Percentiles rank a stretch among this genome's conserved stretches.
Evolutionary conservation across 140 eudicot species (phyloP).

Genomic region (Cichorium intybus): DNA sequence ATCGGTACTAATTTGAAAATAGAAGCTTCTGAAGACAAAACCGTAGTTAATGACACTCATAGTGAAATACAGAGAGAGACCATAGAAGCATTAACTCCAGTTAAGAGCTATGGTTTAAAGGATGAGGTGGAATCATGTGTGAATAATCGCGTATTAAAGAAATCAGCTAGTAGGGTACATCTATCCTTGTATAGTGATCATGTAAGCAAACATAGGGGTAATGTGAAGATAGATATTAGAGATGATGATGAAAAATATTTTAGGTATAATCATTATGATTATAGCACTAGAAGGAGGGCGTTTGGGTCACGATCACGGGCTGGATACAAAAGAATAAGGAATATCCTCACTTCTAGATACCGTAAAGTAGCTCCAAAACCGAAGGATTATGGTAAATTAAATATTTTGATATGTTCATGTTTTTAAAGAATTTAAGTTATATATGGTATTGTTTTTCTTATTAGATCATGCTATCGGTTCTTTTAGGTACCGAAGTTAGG

Average conservation of each 20-base stretch:
- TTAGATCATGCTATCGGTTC: constrained; percentile 3
- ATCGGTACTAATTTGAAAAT: constrained; percentile 27
- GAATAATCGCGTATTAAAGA: constrained; percentile 46
- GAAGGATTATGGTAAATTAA: constrained; percentile 66
- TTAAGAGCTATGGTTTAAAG: constrained; percentile 42
- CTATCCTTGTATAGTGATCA: constrained; percentile 54
- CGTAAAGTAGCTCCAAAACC: constrained; percentile 64
- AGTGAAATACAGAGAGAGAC: constrained; percentile 25
- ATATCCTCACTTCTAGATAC: constrained; percentile 68
- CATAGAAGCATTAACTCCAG: constrained; percentile 34
- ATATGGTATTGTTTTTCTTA: background rate
- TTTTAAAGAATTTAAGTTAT: background rate
- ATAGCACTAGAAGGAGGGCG: constrained; percentile 52
- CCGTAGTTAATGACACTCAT: constrained; percentile 21
- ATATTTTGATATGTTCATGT: background rate
- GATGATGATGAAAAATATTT: constrained; percentile 92
- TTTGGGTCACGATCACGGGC: constrained; percentile 57
- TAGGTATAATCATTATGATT: constrained; percentile 47
- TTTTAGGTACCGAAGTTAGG: constrained; percentile 62
- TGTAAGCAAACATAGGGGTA: constrained; percentile 47
- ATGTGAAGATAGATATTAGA: constrained; percentile 73
- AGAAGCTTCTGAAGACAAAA: constrained; percentile 30
- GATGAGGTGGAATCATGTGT: constrained; percentile 35
- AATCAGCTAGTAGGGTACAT: constrained; percentile 64
- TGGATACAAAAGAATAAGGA: constrained; percentile 69